phyloP scores from a whole-genome alignment of 768 basidiomycete genomes.

The Macrolepiota dolichaula region DNA sequence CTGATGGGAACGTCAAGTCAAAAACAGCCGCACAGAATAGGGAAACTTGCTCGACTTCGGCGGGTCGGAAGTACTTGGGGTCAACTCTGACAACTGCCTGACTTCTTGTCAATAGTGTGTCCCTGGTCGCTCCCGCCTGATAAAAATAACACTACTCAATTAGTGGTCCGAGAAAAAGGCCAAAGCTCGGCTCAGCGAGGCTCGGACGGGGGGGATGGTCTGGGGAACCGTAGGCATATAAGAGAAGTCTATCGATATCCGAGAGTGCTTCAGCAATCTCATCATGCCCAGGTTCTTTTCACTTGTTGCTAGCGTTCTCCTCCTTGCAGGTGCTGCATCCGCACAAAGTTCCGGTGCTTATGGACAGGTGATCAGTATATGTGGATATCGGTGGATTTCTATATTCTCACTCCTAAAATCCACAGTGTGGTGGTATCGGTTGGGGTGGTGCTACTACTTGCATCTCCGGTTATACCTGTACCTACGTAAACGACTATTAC shows the following conservation, averaged over 20 bases:
- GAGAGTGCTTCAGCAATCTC: background rate
- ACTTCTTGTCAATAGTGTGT: constrained; percentile 69
- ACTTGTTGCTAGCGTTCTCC: constrained; percentile 8
- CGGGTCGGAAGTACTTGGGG: constrained; percentile 87
- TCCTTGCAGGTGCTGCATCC: constrained; percentile 12
- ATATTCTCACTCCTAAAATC: background rate
- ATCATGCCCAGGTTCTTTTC: constrained; percentile 3
- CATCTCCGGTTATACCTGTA: constrained; percentile 44
- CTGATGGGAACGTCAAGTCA: background rate
- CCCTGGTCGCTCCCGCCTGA: constrained; percentile 50
- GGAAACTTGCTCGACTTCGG: constrained; percentile 83
- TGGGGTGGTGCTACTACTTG: constrained; percentile 52
- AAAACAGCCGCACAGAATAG: background rate
- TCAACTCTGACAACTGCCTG: constrained; percentile 85
- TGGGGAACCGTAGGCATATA: background rate
- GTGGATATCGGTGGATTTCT: background rate
- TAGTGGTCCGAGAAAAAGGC: constrained; percentile 8
- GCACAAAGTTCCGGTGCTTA: constrained; percentile 27
- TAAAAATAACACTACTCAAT: background rate
- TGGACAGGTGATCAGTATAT: constrained; percentile 33
- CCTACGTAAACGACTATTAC: constrained; percentile 41
- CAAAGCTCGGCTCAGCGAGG: constrained; percentile 5
- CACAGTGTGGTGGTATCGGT: constrained; percentile 49
- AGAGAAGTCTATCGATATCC: background rate
- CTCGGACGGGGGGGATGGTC: background rate